A percentile compares a stretch with the other conserved stretches of the same genome.
These are phyloP conservation scores for Eucalyptus marginata DNA, from an alignment of 345 rosid genomes.

Conservation along the genomic window DNA sequence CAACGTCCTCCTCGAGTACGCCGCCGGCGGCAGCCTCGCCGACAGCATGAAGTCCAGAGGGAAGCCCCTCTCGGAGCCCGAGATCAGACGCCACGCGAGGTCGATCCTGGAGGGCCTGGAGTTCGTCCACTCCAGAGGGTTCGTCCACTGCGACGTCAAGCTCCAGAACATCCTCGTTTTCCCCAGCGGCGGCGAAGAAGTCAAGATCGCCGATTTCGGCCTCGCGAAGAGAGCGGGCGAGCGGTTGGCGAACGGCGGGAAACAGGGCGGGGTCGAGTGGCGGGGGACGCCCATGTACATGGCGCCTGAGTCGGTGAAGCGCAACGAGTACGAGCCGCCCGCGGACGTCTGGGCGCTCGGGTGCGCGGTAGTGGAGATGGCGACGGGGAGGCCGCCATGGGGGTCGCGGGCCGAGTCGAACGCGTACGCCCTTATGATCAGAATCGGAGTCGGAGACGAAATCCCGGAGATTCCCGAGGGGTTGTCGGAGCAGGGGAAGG, in stretches of 20 bases:
- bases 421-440: constrained; percentile 26
- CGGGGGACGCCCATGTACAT: constrained; percentile 73
- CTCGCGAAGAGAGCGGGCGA: constrained; percentile 31
- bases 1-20: constrained; percentile 64
- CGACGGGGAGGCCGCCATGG: constrained; percentile 65
- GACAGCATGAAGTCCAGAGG: constrained; percentile 8
- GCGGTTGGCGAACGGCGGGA: background rate
- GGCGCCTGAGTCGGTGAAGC: constrained; percentile 67
- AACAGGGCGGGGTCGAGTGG: constrained; percentile 4
- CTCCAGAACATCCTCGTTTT: constrained; percentile 32
- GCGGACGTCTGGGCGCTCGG: constrained; percentile 88
- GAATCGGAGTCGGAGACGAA: constrained; percentile 49
- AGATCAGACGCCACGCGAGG: constrained; percentile 31
- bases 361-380: constrained; percentile 74
- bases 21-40: constrained; percentile 57
- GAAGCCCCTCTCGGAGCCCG: constrained; percentile 34
- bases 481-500: constrained; percentile 56
- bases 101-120: constrained; percentile 44
- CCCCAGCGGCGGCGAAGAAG: background rate
- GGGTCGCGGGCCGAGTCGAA: constrained; percentile 10
- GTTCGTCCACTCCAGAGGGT: constrained; percentile 49
- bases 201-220: constrained; percentile 74
- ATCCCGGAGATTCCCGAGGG: constrained; percentile 44
- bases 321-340: constrained; percentile 48
- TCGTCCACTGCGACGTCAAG: constrained; percentile 35